Conservation (phyloP, 2,329 filamentous ascomycete genomes). For the Albophoma yamanashiensis region DNA sequence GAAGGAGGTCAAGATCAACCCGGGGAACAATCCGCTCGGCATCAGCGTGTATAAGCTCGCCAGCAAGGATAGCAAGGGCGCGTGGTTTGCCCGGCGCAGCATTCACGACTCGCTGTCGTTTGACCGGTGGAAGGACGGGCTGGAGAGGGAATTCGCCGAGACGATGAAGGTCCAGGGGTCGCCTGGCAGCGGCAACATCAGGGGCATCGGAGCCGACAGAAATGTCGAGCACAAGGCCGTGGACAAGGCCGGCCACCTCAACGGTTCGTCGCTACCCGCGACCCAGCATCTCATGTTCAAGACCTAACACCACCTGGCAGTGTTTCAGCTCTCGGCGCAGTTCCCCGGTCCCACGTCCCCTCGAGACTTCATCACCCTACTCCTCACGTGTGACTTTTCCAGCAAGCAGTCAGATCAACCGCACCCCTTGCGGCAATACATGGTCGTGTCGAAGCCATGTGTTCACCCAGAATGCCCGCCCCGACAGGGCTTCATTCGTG, state of each 20-base stretch:
- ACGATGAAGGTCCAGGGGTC: conserved; percentile 60
- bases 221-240: conserved; percentile 53
- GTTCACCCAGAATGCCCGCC: conserved; percentile 62
- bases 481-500: conserved; percentile 65
- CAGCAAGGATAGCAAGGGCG: conserved; percentile 69
- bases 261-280: conserved; percentile 32
- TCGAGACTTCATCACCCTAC: conserved; percentile 74
- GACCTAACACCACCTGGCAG: conserved; percentile 27
- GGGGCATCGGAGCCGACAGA: conserved; percentile 77
- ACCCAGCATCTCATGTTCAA: background rate
- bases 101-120: conserved; percentile 72
- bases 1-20: conserved; percentile 70
- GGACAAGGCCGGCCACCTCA: conserved; percentile 49
- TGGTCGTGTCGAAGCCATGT: conserved; percentile 81
- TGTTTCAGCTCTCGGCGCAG: conserved; percentile 78
- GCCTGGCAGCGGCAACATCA: conserved; percentile 63
- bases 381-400: conserved; percentile 55
- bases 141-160: conserved; percentile 71
- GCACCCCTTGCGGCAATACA: conserved; percentile 52
- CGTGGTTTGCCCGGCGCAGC: conserved; percentile 83
- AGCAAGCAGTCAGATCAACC: conserved; percentile 28
- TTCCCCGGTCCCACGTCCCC: conserved; percentile 84
- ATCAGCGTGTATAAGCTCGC: conserved; percentile 72
- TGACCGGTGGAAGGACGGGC: conserved; percentile 63
- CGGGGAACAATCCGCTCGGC: conserved; percentile 63